Conservation (phyloP, 1,139 yeast genomes). For the Saccharomycopsis crataegensis region DNA sequence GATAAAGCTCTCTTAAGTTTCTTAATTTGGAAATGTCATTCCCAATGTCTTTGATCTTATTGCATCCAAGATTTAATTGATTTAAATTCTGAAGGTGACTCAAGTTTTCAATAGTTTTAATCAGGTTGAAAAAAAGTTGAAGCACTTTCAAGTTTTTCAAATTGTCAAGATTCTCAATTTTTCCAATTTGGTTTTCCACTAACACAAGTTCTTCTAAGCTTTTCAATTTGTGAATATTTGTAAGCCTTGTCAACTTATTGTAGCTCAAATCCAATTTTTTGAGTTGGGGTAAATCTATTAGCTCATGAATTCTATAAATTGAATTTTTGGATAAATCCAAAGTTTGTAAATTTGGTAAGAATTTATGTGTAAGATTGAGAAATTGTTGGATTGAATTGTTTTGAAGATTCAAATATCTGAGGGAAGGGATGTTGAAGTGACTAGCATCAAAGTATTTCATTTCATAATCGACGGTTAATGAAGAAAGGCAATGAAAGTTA, state of each 20-base stretch:
- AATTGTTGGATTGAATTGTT: conserved; percentile 3
- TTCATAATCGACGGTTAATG: conserved; percentile 3
- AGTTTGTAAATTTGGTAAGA: conserved; percentile 34
- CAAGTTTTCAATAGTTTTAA: conserved; percentile 9
- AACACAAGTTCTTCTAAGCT: conserved; percentile 37
- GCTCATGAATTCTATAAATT: conserved; percentile 31
- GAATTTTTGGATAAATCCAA: conserved; percentile 40
- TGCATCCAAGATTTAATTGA: conserved; percentile 10
- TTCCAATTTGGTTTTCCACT: conserved; percentile 41
- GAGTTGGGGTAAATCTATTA: conserved; percentile 30
- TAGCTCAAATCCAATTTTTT: conserved; percentile 42
- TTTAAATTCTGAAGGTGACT: not conserved
- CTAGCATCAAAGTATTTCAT: conserved; percentile 6
- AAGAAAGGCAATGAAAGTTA: not conserved
- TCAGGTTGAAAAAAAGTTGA: conserved; percentile 29
- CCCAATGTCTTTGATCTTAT: conserved; percentile 21
- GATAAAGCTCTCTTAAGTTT: conserved; percentile 35
- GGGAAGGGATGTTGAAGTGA: conserved; percentile 1
- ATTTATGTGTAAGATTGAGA: not conserved
- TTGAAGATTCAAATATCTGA: conserved; percentile 2
- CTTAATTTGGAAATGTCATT: not conserved
- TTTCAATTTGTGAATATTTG: conserved; percentile 25
- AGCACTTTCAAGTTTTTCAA: conserved; percentile 35
- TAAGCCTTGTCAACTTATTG: conserved; percentile 38
- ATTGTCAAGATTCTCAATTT: conserved; percentile 35